Evolutionary conservation across 2,329 filamentous ascomycete species (phyloP), one percentile per base, ranked within the genome.

Genomic region (Didymella sp.): DNA sequence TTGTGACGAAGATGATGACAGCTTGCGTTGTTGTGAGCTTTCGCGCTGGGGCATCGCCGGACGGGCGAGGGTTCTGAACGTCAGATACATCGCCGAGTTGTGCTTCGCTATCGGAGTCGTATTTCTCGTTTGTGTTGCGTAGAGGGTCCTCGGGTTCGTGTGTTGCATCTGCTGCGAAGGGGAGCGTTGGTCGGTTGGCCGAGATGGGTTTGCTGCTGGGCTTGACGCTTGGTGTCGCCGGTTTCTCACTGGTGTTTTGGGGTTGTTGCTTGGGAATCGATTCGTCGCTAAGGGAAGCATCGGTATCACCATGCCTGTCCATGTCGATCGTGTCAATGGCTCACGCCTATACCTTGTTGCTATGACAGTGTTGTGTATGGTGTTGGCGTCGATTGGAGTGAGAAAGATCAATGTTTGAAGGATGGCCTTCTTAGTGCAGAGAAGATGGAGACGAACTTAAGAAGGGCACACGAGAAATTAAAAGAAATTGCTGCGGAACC

Each of bases 1-100:
- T 72, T 3, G 68, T 72, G 50, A 72, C 56, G 46, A 72, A 69
- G 19, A 72, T 72, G 15, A 72, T 69, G 45, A 66, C 67, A 25
- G 68, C 66, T 66, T 70, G 65, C 43, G 66, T 60, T 17, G 64
- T 68, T 21, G 57, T 67, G 37, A 70, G 61, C 43, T 70, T 70
- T 55, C 61, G 54, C n/a, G 56, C 44, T 13, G 37, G 28, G n/a
- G 52, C 42, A 24, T 58, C 49, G 4, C 56, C 59, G 15, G 58
- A 47, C 50, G 64, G 59, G 42, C 64, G 68, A 17, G 63, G 59
- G 58, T 70, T 64, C 7, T 67, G 67, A 11, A 69, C 56, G 31
- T 70, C 60, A 33, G 66, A 53, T n/a, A 69, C 57, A 22, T 67
- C 63, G 46, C 67, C 67, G 42, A 68, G 40, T 27, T 62, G 56